Conservation (phyloP, 1,139 yeast genomes). For the Komagataea norvegica region DNA sequence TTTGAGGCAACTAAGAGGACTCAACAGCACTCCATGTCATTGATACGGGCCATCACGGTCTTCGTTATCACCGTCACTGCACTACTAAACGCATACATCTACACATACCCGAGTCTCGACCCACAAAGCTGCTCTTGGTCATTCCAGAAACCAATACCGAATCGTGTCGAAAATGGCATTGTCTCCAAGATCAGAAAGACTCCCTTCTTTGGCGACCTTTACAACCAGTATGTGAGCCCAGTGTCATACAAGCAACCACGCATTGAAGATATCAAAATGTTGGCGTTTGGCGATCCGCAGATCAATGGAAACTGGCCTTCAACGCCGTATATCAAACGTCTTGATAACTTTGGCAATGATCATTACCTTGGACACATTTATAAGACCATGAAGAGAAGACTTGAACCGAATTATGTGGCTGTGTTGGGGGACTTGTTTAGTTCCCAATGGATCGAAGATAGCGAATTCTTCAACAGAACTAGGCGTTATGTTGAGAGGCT, state of each 20-base stretch:
- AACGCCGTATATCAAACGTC: slow-evolving; percentile 66
- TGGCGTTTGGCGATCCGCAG: slow-evolving; percentile 95
- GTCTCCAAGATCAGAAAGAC: slow-evolving; percentile 20
- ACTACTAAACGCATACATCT: slow-evolving; percentile 53
- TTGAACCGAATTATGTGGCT: slow-evolving; percentile 74
- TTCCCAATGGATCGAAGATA: slow-evolving; percentile 92
- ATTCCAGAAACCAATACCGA: slow-evolving; percentile 12
- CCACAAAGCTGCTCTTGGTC: slow-evolving; percentile 57
- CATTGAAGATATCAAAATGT: slow-evolving; percentile 49
- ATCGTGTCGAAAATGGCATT: slow-evolving; percentile 15
- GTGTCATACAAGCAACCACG: slow-evolving; percentile 13
- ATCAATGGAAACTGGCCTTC: slow-evolving; percentile 79
- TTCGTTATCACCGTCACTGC: slow-evolving; percentile 31
- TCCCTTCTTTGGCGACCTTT: slow-evolving; percentile 37
- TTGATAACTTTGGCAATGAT: slow-evolving; percentile 88
- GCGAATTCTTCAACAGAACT: slow-evolving; percentile 78
- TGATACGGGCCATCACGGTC: slow-evolving; percentile 13
- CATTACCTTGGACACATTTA: slow-evolving; percentile 82
- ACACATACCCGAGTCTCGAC: slow-evolving; percentile 66
- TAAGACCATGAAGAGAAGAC: slow-evolving; percentile 51
- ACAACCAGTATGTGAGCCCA: slow-evolving; percentile 26
- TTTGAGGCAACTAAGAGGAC: no score
- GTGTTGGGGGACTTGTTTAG: slow-evolving; percentile 92
- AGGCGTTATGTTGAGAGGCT: slow-evolving; percentile 62
- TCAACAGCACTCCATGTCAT: no score